These are phyloP conservation scores for Amphichorda felina DNA, from an alignment of 2,329 filamentous ascomycete species.

Conservation along the genomic window DNA sequence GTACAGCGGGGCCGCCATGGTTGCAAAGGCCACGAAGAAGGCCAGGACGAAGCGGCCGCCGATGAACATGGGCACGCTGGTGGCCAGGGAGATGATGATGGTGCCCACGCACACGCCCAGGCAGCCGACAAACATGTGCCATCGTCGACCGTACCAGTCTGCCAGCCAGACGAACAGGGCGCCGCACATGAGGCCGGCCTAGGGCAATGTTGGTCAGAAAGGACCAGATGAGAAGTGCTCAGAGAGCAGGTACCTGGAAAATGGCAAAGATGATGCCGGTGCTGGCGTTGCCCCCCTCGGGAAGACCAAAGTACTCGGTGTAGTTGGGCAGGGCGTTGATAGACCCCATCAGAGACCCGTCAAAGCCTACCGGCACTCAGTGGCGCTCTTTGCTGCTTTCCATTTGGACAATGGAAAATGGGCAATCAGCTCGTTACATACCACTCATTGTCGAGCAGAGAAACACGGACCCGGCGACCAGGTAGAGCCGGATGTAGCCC, in stretches of 20 bases:
- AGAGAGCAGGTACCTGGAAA: constrained; percentile 13
- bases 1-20: constrained; percentile 45
- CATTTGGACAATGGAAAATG: too few species aligned
- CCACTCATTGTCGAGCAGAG: constrained; percentile 28
- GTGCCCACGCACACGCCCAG: constrained; percentile 36
- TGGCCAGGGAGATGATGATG: constrained; percentile 33
- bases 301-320: constrained; percentile 23
- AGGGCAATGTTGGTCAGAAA: not conserved
- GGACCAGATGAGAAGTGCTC: not conserved
- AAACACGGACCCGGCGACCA: constrained; percentile 13
- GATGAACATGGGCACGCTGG: constrained; percentile 34
- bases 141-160: constrained; percentile 29
- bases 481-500: constrained; percentile 16
- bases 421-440: too few species aligned
- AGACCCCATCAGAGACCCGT: constrained; percentile 28
- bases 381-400: too few species aligned
- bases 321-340: constrained; percentile 30
- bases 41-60: constrained; percentile 35
- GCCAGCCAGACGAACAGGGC: constrained; percentile 29
- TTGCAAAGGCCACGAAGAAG: constrained; percentile 43
- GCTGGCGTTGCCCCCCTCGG: constrained; percentile 20
- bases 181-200: constrained; percentile 28
- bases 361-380: constrained; percentile 12
- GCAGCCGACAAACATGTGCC: constrained; percentile 30
- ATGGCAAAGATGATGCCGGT: constrained; percentile 33